phyloP scores from a whole-genome alignment of 2,329 filamentous ascomycete species.

The Alternaria sp. region DNA sequence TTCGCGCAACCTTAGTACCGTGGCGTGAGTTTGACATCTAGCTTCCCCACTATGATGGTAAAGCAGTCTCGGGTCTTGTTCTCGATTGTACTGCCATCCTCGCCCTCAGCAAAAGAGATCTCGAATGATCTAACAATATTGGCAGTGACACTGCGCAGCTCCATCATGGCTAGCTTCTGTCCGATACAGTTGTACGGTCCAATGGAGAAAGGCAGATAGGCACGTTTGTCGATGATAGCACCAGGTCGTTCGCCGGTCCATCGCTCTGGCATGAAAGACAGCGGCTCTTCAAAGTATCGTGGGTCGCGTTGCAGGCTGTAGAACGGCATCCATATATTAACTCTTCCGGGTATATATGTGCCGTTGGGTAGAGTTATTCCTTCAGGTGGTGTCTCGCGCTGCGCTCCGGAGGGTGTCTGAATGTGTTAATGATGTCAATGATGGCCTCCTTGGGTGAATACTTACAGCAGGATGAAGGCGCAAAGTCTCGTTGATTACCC shows the following conservation, averaged over 20 bases:
- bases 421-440: neutral
- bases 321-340: conserved; percentile 38
- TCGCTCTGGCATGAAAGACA: conserved; percentile 39
- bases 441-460: neutral
- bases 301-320: conserved; percentile 39
- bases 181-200: conserved; percentile 75
- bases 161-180: conserved; percentile 69
- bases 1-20: neutral
- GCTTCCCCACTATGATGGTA: conserved; percentile 36
- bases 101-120: conserved; percentile 46
- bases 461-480: conserved; percentile 38
- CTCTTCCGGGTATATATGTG: conserved; percentile 39
- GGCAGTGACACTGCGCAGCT: conserved; percentile 67
- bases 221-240: conserved; percentile 49
- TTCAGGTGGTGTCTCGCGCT: conserved; percentile 42
- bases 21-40: conserved; percentile 30
- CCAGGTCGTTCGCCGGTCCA: conserved; percentile 35
- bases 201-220: conserved; percentile 75
- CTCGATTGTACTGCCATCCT: conserved; percentile 28
- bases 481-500: conserved; percentile 39
- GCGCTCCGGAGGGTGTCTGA: conserved; percentile 38
- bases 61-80: conserved; percentile 36
- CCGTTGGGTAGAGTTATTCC: conserved; percentile 40
- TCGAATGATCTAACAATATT: conserved; percentile 67
- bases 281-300: conserved; percentile 32